Percentiles rank a stretch among this genome's conserved stretches.
Evolutionary conservation across 805 yeast genomes (phyloP).

Genomic region (Dipodascopsis tothii): DNA sequence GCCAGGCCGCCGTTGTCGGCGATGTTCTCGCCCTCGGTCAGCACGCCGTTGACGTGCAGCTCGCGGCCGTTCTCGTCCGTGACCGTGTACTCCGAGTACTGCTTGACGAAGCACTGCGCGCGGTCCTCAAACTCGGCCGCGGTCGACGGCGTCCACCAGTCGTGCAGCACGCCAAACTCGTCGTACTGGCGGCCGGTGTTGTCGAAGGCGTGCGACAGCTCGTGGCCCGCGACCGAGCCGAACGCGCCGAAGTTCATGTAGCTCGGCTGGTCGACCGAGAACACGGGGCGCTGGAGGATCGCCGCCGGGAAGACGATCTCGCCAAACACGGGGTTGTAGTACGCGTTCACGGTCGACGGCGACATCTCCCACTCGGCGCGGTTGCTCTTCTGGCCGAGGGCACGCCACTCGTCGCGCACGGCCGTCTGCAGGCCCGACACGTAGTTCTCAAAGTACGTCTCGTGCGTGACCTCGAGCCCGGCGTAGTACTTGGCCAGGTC

Average conservation of each 20-base stretch:
- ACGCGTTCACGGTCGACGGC: constrained; percentile 23
- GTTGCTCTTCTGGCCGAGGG: constrained; percentile 16
- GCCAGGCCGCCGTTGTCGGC: constrained; percentile 24
- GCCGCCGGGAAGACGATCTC: constrained; percentile 25
- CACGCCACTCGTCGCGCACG: constrained; percentile 16
- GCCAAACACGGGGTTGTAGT: constrained; percentile 23
- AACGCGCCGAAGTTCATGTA: constrained; percentile 23
- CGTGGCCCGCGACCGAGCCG: constrained; percentile 24
- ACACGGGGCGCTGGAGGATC: constrained; percentile 21
- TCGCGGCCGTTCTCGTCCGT: constrained; percentile 17
- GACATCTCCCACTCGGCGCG: constrained; percentile 24
- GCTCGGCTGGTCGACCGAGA: constrained; percentile 19
- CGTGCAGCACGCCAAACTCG: constrained; percentile 19
- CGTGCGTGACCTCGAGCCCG: constrained; percentile 11
- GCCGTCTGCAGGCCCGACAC: constrained; percentile 16
- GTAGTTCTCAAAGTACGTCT: constrained; percentile 18
- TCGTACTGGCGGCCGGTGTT: constrained; percentile 22
- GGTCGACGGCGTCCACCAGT: constrained; percentile 21
- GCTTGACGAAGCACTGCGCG: constrained; percentile 21
- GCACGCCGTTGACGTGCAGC: constrained; percentile 20
- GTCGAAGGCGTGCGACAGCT: constrained; percentile 23
- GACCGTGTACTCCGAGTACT: constrained; percentile 21
- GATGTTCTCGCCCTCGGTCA: constrained; percentile 23
- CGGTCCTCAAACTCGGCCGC: constrained; percentile 19
- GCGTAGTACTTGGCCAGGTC: constrained; percentile 17